Conservation (phyloP, 441 rosid genomes). For the Mallotus japonicus region DNA sequence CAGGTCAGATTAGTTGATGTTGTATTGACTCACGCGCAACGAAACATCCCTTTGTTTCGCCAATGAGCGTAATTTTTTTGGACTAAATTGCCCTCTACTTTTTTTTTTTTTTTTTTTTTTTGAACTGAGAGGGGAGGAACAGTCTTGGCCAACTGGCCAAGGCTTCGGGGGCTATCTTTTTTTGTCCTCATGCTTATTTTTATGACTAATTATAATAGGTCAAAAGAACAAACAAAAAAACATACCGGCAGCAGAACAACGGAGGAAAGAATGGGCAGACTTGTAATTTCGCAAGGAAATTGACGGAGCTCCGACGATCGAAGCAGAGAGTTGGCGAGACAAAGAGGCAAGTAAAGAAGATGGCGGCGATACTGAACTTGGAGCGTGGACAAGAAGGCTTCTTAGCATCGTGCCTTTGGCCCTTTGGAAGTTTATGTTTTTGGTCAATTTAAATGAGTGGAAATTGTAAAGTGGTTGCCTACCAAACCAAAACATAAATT, state of each 20-base stretch:
- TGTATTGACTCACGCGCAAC: neutral
- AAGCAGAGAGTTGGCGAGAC: neutral
- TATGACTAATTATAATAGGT: neutral
- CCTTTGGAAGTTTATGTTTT: too few species aligned
- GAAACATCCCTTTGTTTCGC: neutral
- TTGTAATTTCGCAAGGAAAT: slow-evolving; percentile 14
- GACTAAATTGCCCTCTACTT: slow-evolving; percentile 15
- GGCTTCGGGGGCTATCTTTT: too few species aligned
- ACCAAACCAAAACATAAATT: too few species aligned
- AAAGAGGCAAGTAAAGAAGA: too few species aligned
- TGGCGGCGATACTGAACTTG: neutral
- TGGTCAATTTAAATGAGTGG: too few species aligned
- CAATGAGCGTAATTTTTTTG: neutral
- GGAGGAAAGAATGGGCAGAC: slow-evolving; percentile 13
- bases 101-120: too few species aligned
- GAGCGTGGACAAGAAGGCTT: slow-evolving; percentile 10
- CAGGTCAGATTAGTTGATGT: neutral
- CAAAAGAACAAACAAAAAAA: neutral
- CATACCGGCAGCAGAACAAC: slow-evolving; percentile 17
- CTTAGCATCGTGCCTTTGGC: slow-evolving; percentile 1
- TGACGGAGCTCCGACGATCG: slow-evolving; percentile 1
- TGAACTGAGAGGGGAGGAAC: too few species aligned
- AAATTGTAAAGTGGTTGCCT: too few species aligned
- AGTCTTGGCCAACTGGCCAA: too few species aligned
- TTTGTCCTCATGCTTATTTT: neutral